Evolutionary conservation across 345 rosid genomes (phyloP).

Genomic region (Hibiscus tridactylites): DNA sequence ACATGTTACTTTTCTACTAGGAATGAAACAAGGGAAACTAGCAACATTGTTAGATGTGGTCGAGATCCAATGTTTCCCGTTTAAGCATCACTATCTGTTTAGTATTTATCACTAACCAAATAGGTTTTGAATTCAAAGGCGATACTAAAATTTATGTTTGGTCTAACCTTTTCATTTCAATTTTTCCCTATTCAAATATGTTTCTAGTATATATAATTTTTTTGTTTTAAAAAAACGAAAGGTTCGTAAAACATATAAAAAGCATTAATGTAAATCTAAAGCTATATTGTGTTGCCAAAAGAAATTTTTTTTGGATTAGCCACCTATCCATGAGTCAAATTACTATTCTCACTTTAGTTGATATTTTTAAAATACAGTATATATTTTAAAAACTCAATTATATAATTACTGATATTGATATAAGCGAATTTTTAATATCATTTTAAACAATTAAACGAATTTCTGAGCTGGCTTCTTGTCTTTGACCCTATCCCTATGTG

Average conservation of each 20-base stretch:
- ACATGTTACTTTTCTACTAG: background rate
- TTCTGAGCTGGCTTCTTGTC: background rate
- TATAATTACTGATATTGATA: background rate
- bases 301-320: background rate
- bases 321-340: too few relatives aligned
- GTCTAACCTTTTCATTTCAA: too few relatives aligned
- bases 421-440: background rate
- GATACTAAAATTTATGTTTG: too few relatives aligned
- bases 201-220: too few relatives aligned
- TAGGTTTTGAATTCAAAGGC: too few relatives aligned
- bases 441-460: background rate
- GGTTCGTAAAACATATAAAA: too few relatives aligned
- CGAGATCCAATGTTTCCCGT: conserved; percentile 5
- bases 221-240: too few relatives aligned
- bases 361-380: background rate
- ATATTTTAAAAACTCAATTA: background rate
- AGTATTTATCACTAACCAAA: too few relatives aligned
- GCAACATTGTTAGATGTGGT: conserved; percentile 8
- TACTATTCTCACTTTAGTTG: background rate
- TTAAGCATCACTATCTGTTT: background rate
- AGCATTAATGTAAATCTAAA: background rate
- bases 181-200: too few relatives aligned
- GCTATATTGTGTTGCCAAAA: background rate
- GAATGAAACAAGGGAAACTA: background rate
- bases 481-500: background rate